Conservation (phyloP, 768 basidiomycete species). For the Boletus huronensis region DNA sequence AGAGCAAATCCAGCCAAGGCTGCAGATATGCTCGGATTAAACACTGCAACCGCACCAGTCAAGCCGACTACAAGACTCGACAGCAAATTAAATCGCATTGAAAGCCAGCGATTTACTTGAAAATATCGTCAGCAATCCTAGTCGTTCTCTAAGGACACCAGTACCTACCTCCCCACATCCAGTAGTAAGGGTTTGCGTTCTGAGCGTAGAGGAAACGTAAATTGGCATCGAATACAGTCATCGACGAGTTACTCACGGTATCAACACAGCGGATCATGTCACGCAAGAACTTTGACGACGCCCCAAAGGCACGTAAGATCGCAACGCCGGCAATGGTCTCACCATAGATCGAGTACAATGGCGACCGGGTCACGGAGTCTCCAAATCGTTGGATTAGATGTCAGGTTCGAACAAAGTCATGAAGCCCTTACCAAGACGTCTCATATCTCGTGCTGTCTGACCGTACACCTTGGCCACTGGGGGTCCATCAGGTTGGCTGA, state of each 20-base stretch:
- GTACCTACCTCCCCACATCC: conserved; percentile 81
- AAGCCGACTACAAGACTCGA: conserved; percentile 70
- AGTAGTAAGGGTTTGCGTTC: conserved; percentile 76
- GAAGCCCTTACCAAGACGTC: conserved; percentile 56
- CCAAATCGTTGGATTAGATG: background rate
- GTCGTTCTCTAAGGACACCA: background rate
- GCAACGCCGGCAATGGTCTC: conserved; percentile 51
- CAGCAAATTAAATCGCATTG: conserved; percentile 80
- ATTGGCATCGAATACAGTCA: background rate
- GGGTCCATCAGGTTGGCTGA: conserved; percentile 4
- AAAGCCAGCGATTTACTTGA: conserved; percentile 86
- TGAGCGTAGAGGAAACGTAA: conserved; percentile 16
- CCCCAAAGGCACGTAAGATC: conserved; percentile 80
- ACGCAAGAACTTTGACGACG: conserved; percentile 78
- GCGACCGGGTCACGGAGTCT: conserved; percentile 50
- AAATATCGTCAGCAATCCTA: conserved; percentile 7
- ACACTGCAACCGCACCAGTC: conserved; percentile 62
- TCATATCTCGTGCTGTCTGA: conserved; percentile 85
- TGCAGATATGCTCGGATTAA: conserved; percentile 71
- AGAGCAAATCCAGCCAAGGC: conserved; percentile 84
- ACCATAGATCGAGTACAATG: conserved; percentile 45
- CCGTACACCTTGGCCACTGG: conserved; percentile 55
- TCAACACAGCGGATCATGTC: conserved; percentile 83
- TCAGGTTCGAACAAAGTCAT: background rate
- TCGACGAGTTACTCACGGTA: conserved; percentile 47